phyloP scores from a whole-genome alignment of 2,329 filamentous ascomycete species.

The Xylaria sp. region DNA sequence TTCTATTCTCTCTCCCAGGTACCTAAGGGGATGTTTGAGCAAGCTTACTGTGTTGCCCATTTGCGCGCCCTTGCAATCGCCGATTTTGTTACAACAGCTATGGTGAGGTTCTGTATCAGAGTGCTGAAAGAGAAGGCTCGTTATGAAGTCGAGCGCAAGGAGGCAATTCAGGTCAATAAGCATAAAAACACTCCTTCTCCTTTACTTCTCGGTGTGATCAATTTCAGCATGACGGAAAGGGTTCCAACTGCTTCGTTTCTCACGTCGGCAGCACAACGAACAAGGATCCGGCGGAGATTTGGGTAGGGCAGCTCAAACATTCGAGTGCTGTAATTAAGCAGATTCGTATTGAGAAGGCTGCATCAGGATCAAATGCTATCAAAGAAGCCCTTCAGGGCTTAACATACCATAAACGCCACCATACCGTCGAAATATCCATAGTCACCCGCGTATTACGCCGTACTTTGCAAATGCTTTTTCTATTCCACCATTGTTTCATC shows the following conservation, averaged over 20 bases:
- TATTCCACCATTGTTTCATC: constrained; percentile 15
- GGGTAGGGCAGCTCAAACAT: not conserved
- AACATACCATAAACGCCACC: constrained; percentile 32
- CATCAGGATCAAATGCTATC: constrained; percentile 9
- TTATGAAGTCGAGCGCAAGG: too few species aligned
- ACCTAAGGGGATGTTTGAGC: too few species aligned
- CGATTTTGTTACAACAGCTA: too few species aligned
- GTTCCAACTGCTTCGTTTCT: not conserved
- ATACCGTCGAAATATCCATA: constrained; percentile 26
- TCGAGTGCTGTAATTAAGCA: constrained; percentile 8
- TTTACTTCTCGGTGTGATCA: not conserved
- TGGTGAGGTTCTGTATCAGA: too few species aligned
- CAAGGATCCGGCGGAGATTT: not conserved
- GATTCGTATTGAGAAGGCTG: constrained; percentile 10
- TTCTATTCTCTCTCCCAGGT: too few species aligned
- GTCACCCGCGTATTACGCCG: constrained; percentile 33
- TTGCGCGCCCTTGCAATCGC: too few species aligned
- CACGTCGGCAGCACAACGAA: not conserved
- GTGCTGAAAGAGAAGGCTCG: too few species aligned
- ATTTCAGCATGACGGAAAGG: too few species aligned
- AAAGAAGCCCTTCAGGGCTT: constrained; percentile 17
- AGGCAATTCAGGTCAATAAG: too few species aligned
- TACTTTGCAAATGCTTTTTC: constrained; percentile 27
- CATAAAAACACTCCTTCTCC: not conserved
- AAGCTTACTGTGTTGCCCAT: too few species aligned